These are phyloP conservation scores for Rhizopogon vinicolor DNA, from an alignment of 768 basidiomycete genomes.

Conservation along the genomic window DNA sequence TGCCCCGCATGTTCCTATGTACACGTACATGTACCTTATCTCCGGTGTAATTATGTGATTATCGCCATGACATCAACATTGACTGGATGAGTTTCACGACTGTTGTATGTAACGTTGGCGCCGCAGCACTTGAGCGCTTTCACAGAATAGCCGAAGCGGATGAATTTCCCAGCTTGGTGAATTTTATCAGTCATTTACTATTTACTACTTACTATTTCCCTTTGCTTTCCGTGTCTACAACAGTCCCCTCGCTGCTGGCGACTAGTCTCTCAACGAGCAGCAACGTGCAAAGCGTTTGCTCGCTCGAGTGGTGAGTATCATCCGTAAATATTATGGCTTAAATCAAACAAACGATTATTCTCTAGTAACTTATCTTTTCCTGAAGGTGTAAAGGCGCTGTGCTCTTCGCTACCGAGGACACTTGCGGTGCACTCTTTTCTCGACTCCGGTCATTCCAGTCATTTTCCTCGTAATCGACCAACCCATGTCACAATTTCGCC, in stretches of 20 bases:
- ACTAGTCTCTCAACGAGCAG: background rate
- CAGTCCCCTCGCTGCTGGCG: background rate
- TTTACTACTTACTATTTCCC: too few relatives aligned
- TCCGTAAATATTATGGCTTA: background rate
- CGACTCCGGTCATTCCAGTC: slow-evolving; percentile 1
- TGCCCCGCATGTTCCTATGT: too few relatives aligned
- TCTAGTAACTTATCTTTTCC: background rate
- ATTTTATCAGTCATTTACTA: background rate
- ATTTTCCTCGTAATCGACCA: background rate
- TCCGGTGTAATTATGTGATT: too few relatives aligned
- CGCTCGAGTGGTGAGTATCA: background rate
- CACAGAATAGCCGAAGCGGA: too few relatives aligned
- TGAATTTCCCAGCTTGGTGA: too few relatives aligned
- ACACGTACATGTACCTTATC: too few relatives aligned
- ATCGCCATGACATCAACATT: too few relatives aligned
- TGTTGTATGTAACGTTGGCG: too few relatives aligned
- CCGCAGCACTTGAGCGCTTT: too few relatives aligned
- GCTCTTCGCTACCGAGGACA: slow-evolving; percentile 18
- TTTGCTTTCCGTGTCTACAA: background rate
- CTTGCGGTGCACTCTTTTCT: slow-evolving; percentile 14
- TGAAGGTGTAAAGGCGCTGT: background rate
- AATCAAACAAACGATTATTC: background rate
- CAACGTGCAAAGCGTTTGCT: background rate
- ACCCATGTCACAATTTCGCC: slow-evolving; percentile 13
- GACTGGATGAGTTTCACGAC: too few relatives aligned